Conservation (phyloP, 495 filamentous ascomycete genomes). For the Pseudoneurospora amorphoporcata region DNA sequence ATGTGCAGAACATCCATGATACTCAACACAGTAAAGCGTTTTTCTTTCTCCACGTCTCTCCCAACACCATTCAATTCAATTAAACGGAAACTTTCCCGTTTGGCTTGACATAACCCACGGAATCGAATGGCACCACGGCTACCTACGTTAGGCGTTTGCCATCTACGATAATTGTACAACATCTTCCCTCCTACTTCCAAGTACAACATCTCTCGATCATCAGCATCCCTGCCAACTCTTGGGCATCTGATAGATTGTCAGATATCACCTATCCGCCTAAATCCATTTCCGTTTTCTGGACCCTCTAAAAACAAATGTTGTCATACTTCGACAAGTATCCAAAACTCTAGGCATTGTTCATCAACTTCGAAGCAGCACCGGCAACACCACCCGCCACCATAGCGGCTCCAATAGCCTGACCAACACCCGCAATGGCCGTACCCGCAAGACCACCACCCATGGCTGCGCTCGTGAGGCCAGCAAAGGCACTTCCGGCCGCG, state of each 20-base stretch:
- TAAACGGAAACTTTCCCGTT: background rate
- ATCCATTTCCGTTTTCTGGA: background rate
- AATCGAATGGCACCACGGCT: background rate
- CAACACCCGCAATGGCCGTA: background rate
- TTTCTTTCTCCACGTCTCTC: no score
- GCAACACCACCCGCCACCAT: background rate
- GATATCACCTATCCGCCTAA: background rate
- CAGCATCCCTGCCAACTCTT: background rate
- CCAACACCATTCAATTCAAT: background rate
- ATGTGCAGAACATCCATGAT: background rate
- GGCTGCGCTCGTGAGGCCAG: background rate
- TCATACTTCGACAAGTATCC: background rate
- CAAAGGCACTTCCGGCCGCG: background rate
- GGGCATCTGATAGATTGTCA: background rate
- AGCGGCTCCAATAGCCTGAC: background rate
- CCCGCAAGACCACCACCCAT: background rate
- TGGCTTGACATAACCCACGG: background rate
- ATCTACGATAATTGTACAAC: background rate
- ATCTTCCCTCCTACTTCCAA: background rate
- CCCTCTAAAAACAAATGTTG: background rate
- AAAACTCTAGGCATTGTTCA: background rate
- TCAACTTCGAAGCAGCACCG: background rate
- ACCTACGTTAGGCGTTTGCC: background rate
- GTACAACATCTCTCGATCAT: background rate
- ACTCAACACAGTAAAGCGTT: no score